These are phyloP conservation scores for Ceriops decandra DNA, from an alignment of 345 rosid genomes.

Conservation along the genomic window DNA sequence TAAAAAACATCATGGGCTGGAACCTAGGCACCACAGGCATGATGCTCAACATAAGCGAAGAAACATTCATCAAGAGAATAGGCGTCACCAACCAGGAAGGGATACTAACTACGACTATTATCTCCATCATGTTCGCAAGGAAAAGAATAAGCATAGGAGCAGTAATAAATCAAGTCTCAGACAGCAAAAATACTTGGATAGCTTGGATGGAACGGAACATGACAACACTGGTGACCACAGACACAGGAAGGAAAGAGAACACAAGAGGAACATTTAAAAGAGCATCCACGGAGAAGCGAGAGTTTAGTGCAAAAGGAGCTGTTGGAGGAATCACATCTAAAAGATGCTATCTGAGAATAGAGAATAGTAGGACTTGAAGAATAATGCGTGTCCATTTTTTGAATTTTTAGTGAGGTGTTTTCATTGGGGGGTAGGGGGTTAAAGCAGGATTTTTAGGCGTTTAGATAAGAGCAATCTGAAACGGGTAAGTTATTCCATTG, in stretches of 20 bases:
- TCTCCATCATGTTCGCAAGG: constrained; percentile 32
- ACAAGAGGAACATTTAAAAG: constrained; percentile 15
- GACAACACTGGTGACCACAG: constrained; percentile 29
- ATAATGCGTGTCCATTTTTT: too few species aligned
- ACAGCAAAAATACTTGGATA: constrained; percentile 24
- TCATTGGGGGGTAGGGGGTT: too few species aligned
- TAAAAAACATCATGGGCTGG: constrained; percentile 28
- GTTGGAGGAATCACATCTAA: constrained; percentile 15
- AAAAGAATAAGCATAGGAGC: constrained; percentile 36
- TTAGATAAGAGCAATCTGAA: too few species aligned
- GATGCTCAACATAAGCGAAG: constrained; percentile 32
- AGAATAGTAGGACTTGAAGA: neutral
- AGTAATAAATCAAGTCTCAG: constrained; percentile 33
- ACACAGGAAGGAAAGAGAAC: constrained; percentile 24
- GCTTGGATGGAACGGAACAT: constrained; percentile 26
- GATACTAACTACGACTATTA: constrained; percentile 19
- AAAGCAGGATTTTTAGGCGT: too few species aligned
- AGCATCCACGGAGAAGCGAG: neutral
- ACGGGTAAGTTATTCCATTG: too few species aligned
- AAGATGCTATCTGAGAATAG: constrained; percentile 10
- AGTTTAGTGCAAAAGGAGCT: constrained; percentile 10
- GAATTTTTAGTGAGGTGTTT: too few species aligned
- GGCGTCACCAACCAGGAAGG: constrained; percentile 38
- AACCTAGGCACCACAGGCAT: constrained; percentile 41
- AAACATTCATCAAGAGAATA: constrained; percentile 32